Conservation (phyloP, 2,329 filamentous ascomycete genomes). For the Coleophoma cylindrospora region DNA sequence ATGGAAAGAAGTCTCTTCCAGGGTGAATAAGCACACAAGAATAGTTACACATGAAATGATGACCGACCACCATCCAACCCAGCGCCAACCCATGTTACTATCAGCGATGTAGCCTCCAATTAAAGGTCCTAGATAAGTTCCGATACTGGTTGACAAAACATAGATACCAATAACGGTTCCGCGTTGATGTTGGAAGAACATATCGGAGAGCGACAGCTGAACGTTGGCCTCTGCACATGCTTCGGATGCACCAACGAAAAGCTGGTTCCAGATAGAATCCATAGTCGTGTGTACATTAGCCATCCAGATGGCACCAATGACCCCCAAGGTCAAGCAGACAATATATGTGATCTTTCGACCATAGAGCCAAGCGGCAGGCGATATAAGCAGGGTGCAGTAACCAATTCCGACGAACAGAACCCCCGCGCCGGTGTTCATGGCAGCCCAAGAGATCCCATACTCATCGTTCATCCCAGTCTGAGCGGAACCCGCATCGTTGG, state of each 20-base stretch:
- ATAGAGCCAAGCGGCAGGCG: constrained; percentile 47
- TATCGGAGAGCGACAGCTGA: constrained; percentile 50
- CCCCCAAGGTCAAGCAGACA: constrained; percentile 41
- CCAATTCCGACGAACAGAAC: constrained; percentile 51
- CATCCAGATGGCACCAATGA: constrained; percentile 50
- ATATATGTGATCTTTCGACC: constrained; percentile 50
- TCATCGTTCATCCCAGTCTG: constrained; percentile 43
- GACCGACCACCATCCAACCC: constrained; percentile 46
- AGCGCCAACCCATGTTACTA: constrained; percentile 44
- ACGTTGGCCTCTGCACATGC: constrained; percentile 50
- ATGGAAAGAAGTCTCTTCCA: constrained; percentile 48
- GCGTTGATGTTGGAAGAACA: constrained; percentile 53
- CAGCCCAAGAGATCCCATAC: constrained; percentile 43
- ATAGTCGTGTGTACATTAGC: constrained; percentile 35
- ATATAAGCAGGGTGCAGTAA: constrained; percentile 47
- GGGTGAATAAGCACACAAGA: constrained; percentile 42
- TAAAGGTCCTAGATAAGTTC: constrained; percentile 50
- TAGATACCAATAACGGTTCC: constrained; percentile 49
- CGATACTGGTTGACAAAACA: constrained; percentile 48
- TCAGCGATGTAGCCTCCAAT: constrained; percentile 45
- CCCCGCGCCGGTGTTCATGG: constrained; percentile 52
- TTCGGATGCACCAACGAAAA: constrained; percentile 53
- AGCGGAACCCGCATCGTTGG: constrained; percentile 49
- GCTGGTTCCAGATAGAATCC: constrained; percentile 49
- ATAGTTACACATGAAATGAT: constrained; percentile 43